Percentiles rank a stretch among this genome's conserved stretches.
Conservation (phyloP, 164 flowering plant genomes). For the Aristolochia fimbriata region DNA sequence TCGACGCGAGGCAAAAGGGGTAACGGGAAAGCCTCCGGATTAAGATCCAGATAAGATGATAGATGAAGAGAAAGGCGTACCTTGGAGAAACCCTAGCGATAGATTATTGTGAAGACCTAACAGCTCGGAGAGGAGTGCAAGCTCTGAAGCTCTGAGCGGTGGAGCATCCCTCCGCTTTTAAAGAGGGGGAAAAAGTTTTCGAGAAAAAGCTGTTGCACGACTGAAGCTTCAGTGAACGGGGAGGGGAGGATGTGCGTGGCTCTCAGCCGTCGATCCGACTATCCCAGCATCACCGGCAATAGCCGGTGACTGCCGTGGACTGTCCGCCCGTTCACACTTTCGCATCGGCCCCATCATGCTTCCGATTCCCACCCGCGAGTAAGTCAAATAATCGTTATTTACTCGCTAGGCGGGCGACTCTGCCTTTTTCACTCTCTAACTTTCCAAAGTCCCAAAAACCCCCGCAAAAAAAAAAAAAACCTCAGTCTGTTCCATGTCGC, state of each 20-base stretch:
- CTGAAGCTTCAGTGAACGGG: not conserved
- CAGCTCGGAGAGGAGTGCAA: not conserved
- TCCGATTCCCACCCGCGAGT: too few relatives aligned
- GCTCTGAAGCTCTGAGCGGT: not conserved
- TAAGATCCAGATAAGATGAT: not conserved
- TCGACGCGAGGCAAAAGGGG: too few relatives aligned
- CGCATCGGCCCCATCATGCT: too few relatives aligned
- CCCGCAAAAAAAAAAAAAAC: too few relatives aligned
- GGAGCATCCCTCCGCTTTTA: not conserved
- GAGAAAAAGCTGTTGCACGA: too few relatives aligned
- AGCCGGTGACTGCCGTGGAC: not conserved
- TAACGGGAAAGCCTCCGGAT: not conserved
- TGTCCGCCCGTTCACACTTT: too few relatives aligned
- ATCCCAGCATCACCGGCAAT: not conserved
- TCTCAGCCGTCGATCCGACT: conserved; percentile 3
- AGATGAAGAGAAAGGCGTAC: conserved; percentile 1
- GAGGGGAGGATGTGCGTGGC: not conserved
- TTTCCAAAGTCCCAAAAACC: too few relatives aligned
- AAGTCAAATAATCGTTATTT: too few relatives aligned
- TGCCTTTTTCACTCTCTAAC: too few relatives aligned
- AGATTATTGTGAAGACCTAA: not conserved
- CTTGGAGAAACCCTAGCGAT: conserved; percentile 6
- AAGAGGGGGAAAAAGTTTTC: not conserved
- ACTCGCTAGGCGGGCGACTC: too few relatives aligned
- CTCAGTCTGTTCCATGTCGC: too few relatives aligned